Evolutionary conservation across 2,329 filamentous ascomycete genomes (phyloP).

Genomic region (Arthrinium phaeospermum): DNA sequence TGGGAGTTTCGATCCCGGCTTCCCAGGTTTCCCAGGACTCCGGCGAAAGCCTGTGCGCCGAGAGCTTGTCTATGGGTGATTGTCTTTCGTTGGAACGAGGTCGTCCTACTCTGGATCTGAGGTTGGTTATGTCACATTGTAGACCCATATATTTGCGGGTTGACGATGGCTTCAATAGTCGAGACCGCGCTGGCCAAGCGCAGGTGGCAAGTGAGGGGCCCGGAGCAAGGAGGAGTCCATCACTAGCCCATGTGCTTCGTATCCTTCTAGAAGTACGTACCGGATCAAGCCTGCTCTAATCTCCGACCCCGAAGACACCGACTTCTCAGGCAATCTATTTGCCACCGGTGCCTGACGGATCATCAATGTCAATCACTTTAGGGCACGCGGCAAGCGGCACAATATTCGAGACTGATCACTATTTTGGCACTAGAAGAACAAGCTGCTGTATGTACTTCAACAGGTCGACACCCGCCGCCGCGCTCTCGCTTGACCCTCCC

Average conservation of each 20-base stretch:
- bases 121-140: conserved; percentile 7
- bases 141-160: conserved; percentile 10
- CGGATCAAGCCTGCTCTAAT: not conserved
- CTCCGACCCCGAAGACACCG: conserved; percentile 12
- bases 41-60: not conserved
- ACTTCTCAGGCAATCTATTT: not conserved
- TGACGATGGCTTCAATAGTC: conserved; percentile 16
- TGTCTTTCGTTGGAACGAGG: not conserved
- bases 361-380: not conserved
- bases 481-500: not conserved
- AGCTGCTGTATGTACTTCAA: conserved; percentile 10
- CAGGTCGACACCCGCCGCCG: not conserved
- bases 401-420: not conserved
- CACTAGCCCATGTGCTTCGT: not conserved
- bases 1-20: not conserved
- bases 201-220: conserved; percentile 15
- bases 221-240: not conserved
- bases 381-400: conserved; percentile 1
- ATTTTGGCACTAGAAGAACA: conserved; percentile 1
- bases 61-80: not conserved
- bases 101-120: conserved; percentile 2
- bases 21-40: not conserved
- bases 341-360: not conserved
- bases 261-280: conserved; percentile 15
- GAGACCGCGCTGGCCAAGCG: conserved; percentile 11